These are phyloP conservation scores for Sequoia sempervirens DNA, from an alignment of 75 land plant genomes.

Conservation along the genomic window DNA sequence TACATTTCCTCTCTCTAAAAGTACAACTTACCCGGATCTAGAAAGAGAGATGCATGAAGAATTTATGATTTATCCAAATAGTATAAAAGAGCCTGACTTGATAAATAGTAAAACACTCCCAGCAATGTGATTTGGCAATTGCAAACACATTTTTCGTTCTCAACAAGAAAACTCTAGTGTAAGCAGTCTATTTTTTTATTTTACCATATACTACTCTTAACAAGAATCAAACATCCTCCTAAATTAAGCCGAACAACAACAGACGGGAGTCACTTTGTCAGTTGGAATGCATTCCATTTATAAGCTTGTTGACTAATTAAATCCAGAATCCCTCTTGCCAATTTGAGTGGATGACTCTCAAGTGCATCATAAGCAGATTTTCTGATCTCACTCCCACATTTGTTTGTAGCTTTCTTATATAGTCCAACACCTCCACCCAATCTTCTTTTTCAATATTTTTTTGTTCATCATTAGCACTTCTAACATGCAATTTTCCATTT, in stretches of 20 bases:
- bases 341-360: conserved; percentile 64
- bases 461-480: conserved; percentile 7
- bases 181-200: background rate
- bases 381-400: conserved; percentile 84
- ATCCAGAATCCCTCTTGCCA: conserved; percentile 64
- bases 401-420: conserved; percentile 80
- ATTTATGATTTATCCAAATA: background rate
- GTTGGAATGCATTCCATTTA: conserved; percentile 90
- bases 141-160: background rate
- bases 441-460: conserved; percentile 35
- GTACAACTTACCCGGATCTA: background rate
- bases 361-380: conserved; percentile 72
- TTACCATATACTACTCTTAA: background rate
- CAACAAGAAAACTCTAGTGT: background rate
- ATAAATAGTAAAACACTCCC: background rate
- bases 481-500: conserved; percentile 17
- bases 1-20: background rate
- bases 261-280: conserved; percentile 56
- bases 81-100: background rate
- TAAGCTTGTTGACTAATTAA: conserved; percentile 85
- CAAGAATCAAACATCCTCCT: background rate
- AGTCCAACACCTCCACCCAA: conserved; percentile 76
- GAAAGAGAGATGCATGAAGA: background rate
- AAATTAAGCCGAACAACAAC: background rate
- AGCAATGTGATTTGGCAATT: background rate